These are phyloP conservation scores for Mayamaea pseudoterrestris DNA, from an alignment of 108 stramenopile species.

Conservation along the genomic window DNA sequence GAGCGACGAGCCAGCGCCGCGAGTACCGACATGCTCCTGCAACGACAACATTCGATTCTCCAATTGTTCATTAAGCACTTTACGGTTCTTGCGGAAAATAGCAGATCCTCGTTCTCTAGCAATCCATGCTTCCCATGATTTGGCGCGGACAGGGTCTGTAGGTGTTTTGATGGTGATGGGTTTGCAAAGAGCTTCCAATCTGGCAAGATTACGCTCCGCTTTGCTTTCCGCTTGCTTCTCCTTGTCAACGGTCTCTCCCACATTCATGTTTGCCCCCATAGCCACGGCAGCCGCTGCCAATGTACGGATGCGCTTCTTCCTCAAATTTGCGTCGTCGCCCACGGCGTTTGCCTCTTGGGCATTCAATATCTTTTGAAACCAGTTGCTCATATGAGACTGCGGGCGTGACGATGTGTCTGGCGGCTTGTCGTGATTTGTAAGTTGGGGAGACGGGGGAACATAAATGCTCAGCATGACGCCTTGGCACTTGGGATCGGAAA, in stretches of 20 bases:
- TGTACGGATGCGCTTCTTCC: conserved; percentile 38
- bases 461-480: conserved; percentile 84
- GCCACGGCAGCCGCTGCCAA: conserved; percentile 69
- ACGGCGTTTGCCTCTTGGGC: conserved; percentile 16
- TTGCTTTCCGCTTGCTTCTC: conserved; percentile 16
- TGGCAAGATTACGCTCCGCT: conserved; percentile 42
- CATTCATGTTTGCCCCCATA: conserved; percentile 35
- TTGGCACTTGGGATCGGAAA: conserved; percentile 80
- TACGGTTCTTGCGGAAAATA: conserved; percentile 61
- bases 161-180: conserved; percentile 44
- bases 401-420: conserved; percentile 18
- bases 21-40: conserved; percentile 41
- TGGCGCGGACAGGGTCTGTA: conserved; percentile 67
- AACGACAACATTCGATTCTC: conserved; percentile 33
- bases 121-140: conserved; percentile 74
- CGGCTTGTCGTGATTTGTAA: conserved; percentile 50
- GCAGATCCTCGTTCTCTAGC: conserved; percentile 57
- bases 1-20: conserved; percentile 57
- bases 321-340: conserved; percentile 14
- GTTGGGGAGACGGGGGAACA: conserved; percentile 65
- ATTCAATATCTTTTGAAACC: conserved; percentile 69
- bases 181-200: conserved; percentile 56
- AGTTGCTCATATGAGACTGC: conserved; percentile 36
- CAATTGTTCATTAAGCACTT: conserved; percentile 40
- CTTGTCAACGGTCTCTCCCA: conserved; percentile 16